Percentiles rank a stretch among this genome's conserved stretches.
Conservation (phyloP, 2,329 filamentous ascomycete species). For the Paraphaeosphaeria minitans region DNA sequence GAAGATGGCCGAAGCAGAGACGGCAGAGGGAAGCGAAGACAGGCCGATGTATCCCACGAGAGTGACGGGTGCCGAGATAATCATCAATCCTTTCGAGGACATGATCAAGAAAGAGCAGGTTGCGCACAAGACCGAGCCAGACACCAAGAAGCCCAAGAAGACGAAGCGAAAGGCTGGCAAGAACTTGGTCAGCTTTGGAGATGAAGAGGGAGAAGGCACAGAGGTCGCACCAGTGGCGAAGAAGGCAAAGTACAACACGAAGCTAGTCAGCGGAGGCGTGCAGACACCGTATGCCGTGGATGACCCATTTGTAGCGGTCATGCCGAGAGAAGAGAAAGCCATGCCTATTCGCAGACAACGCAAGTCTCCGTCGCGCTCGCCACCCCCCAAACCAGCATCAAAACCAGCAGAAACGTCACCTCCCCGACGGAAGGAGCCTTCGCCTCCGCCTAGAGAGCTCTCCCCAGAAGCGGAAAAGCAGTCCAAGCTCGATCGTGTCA, state of each 20-base stretch:
- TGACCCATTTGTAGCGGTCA: constrained; percentile 24
- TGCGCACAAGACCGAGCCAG: constrained; percentile 55
- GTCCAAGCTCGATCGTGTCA: constrained; percentile 68
- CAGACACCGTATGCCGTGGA: constrained; percentile 50
- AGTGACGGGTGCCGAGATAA: constrained; percentile 73
- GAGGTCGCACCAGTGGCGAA: constrained; percentile 67
- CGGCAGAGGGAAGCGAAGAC: constrained; percentile 76
- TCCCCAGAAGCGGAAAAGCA: constrained; percentile 47
- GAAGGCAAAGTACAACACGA: constrained; percentile 78
- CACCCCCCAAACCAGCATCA: constrained; percentile 26
- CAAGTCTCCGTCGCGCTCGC: constrained; percentile 32
- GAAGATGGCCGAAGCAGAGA: constrained; percentile 88
- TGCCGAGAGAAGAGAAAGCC: constrained; percentile 20
- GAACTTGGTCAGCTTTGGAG: constrained; percentile 75
- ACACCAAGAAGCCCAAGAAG: constrained; percentile 54
- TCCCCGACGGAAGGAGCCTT: constrained; percentile 22
- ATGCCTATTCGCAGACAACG: constrained; percentile 43
- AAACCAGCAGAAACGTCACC: constrained; percentile 21
- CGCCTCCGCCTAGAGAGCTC: constrained; percentile 44
- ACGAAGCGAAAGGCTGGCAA: constrained; percentile 75
- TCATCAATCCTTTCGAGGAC: constrained; percentile 81
- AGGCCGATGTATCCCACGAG: constrained; percentile 84
- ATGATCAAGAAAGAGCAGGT: constrained; percentile 73
- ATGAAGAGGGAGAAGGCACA: constrained; percentile 64
- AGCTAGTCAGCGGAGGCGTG: constrained; percentile 63